Evolutionary conservation across 2,329 filamentous ascomycete species (phyloP).

Genomic region (Fusarium penzigii): DNA sequence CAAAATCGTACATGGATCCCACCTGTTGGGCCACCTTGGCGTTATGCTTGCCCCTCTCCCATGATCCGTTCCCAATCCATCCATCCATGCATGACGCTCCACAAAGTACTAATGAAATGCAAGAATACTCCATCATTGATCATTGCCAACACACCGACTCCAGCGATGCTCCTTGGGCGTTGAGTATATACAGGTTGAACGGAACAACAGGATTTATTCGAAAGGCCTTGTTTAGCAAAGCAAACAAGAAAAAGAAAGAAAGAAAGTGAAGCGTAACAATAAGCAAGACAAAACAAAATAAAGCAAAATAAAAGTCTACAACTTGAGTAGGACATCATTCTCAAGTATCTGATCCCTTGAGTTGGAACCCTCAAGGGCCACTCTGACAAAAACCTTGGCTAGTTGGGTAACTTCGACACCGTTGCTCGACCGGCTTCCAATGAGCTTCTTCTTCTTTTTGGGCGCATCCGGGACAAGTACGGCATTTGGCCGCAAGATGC

Average conservation of each 20-base stretch:
- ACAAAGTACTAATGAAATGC: background rate
- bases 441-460: slow-evolving; percentile 27
- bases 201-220: too few species aligned
- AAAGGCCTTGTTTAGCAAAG: background rate
- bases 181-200: too few species aligned
- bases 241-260: background rate
- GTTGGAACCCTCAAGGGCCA: slow-evolving; percentile 39
- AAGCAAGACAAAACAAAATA: background rate
- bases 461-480: slow-evolving; percentile 31
- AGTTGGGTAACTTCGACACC: slow-evolving; percentile 39
- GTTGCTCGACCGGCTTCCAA: slow-evolving; percentile 30
- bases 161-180: background rate
- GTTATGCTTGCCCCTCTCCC: background rate
- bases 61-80: too few species aligned
- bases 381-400: slow-evolving; percentile 37
- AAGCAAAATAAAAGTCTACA: slow-evolving; percentile 18
- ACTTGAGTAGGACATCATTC: slow-evolving; percentile 33
- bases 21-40: background rate
- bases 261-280: background rate
- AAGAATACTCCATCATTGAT: too few species aligned
- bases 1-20: too few species aligned
- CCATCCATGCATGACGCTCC: background rate
- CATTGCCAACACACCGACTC: background rate
- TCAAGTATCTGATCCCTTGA: slow-evolving; percentile 34
- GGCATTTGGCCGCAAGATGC: slow-evolving; percentile 38